Percentiles rank a stretch among this genome's conserved stretches.
Conservation (phyloP, 1,284 basidiomycete genomes). For the Sanghuangporus baumii region DNA sequence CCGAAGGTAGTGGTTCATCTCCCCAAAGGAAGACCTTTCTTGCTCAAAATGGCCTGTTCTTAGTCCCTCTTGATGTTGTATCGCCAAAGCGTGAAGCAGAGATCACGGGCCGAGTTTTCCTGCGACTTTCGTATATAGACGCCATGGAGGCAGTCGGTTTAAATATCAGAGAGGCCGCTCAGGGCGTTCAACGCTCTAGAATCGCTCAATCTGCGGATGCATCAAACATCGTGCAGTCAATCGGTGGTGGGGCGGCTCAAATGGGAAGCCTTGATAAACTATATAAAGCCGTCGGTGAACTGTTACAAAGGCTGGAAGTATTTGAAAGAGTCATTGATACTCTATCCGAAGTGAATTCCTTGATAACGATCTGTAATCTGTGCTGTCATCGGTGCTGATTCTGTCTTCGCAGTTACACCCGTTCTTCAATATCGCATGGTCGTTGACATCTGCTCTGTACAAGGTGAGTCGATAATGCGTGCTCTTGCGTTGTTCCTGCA, state of each 20-base stretch:
- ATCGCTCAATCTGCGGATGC: not conserved
- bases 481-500: not conserved
- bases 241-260: not conserved
- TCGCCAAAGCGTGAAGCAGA: not conserved
- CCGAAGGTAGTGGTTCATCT: not conserved
- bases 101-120: not conserved
- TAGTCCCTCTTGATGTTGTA: not conserved
- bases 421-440: not conserved
- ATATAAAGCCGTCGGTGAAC: not conserved
- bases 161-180: not conserved
- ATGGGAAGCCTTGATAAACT: not conserved
- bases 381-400: not conserved
- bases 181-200: not conserved
- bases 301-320: not conserved
- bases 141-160: not conserved
- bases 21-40: too few relatives aligned
- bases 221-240: not conserved
- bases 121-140: not conserved
- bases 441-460: not conserved
- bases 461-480: not conserved
- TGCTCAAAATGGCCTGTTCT: not conserved
- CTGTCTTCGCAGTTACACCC: not conserved
- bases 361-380: not conserved
- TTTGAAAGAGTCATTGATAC: not conserved
- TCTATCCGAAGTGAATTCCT: not conserved